Base-by-base conservation (phyloP, 2,329 filamentous ascomycete species). In the Hansfordia pulvinata region DNA sequence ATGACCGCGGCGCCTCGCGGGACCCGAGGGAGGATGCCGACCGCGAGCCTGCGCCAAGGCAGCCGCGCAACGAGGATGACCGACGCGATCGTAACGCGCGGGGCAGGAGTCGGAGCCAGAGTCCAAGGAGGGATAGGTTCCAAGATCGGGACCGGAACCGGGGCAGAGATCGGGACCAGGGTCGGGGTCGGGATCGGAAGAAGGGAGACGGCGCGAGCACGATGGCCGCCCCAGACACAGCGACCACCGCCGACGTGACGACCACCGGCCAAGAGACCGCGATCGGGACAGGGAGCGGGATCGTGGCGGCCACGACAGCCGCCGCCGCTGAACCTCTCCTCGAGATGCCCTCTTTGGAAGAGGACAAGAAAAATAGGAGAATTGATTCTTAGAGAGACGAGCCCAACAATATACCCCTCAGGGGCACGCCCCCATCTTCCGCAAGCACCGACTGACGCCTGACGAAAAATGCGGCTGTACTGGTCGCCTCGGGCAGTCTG, bases 181-280 rank as follows among this genome's bases (percentile, higher is more conserved):
- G 30, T 11, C 22, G 33, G 21, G 37, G 35, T 15, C 43, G 44
- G 28, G 40, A 43, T 19, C 29, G 38, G 19, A 17, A 23, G 4
- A 23, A 26, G 4, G 20, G 11, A 28, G 21, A 30, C 25, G 33
- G 12, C 18, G 29, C 12, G 23, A 26, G 17, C 39, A 42, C 38
- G 37, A 47, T 46, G 30, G 44, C 42, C 19, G 39, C 47, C 33
- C 44, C 39, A 40, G 50, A 45, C 35, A 46, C 37, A 23, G 41
- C 38, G 19, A 15, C n/a, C 18, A 15, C 17, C 17, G 29, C 6
- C 11, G 20, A 9, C 36, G 38, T 29, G 38, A 41, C 15, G 34
- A 23, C 8, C 13, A 30, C 16, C 7, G 21, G 9, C 23, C 24
- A 5, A 26, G 36, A 15, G 31, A 37, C 24, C 28, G 34, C 22